Evolutionary conservation across 225 moss, liverwort and hornwort genomes (phyloP).

Genomic region (Anthoceros angustus): DNA sequence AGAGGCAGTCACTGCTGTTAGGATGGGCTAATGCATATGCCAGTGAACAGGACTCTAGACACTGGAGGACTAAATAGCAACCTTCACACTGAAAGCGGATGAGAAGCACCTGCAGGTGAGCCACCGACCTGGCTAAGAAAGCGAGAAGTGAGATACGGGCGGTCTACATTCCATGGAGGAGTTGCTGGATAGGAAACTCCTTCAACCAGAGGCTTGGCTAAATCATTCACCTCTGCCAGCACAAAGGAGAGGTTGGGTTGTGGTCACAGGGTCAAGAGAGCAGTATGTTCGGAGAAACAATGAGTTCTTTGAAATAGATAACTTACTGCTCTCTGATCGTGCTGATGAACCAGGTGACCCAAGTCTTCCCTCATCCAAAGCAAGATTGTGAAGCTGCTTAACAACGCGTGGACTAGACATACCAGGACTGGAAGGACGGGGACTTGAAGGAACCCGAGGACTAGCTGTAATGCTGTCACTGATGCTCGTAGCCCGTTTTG

Average conservation of each 20-base stretch:
- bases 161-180: slow-evolving; percentile 82
- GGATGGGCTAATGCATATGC: too few relatives aligned
- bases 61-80: not conserved
- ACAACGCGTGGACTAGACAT: slow-evolving; percentile 22
- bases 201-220: slow-evolving; percentile 71
- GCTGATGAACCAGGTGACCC: slow-evolving; percentile 34
- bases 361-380: slow-evolving; percentile 33
- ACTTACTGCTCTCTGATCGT: slow-evolving; percentile 30
- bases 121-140: slow-evolving; percentile 49
- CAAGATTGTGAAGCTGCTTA: slow-evolving; percentile 32
- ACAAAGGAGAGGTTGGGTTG: not conserved
- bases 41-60: too few relatives aligned
- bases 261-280: not conserved
- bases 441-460: slow-evolving; percentile 20
- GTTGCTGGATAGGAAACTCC: slow-evolving; percentile 93
- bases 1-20: not conserved
- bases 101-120: slow-evolving; percentile 14
- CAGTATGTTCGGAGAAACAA: not conserved
- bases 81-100: slow-evolving; percentile 14
- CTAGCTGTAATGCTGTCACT: slow-evolving; percentile 4
- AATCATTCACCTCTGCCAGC: slow-evolving; percentile 46
- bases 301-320: slow-evolving; percentile 10
- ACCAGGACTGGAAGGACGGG: slow-evolving; percentile 26
- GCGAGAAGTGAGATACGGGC: slow-evolving; percentile 83
- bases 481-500: not conserved